Base-by-base conservation (phyloP, 179 eudicot genomes). In the Gypsophila paniculata region DNA sequence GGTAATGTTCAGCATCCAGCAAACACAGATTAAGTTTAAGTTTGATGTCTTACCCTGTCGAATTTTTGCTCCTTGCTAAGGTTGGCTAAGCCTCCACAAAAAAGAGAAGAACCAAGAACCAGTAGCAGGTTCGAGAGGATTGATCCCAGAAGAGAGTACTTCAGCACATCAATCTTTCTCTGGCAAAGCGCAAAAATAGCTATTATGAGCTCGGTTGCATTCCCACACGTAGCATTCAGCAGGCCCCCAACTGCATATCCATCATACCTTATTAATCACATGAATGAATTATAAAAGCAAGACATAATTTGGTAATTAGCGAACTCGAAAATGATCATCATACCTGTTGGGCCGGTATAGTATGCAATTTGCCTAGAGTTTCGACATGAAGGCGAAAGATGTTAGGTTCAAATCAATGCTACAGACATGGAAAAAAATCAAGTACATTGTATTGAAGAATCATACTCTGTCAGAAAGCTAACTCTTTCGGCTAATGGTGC, bases 221-320 rank as follows among this genome's bases (percentile, higher is more conserved):
- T 90, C 14, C 96, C 96, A 71, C 89, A 90, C 57, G 96, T 90
- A 44, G 96, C 96, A 83, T 90, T 90, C 18, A 90, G 74, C 49
- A 90, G 81, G 8, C 96, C 96, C 14, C 96, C 96, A 69, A 90
- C 96, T 90, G 85, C 71, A 71, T 73, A 57, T 73, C 65, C 51
- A 11, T 36, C 44, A 29, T 34, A 26, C 34, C 68, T 65, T 42
- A 26, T 73, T 54, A 65, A 29, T 69, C 74, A 71, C 38, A 19
- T 8, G 10, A 21, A 58, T 62, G 65, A 14, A 23, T 17, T 17
- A 38, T 2, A 61, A 48, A 61, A 29, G 6, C 23, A 19, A 70
- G n/a, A 8, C 44, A 21, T 29, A 77, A 18, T 17, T 69, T 1
- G 6, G n/a, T 29, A 54, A 26, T 38, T 11, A 8, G 34, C 29